These are phyloP conservation scores for Epichloe hybrida DNA, from an alignment of 2,329 filamentous ascomycete species.

Conservation along the genomic window DNA sequence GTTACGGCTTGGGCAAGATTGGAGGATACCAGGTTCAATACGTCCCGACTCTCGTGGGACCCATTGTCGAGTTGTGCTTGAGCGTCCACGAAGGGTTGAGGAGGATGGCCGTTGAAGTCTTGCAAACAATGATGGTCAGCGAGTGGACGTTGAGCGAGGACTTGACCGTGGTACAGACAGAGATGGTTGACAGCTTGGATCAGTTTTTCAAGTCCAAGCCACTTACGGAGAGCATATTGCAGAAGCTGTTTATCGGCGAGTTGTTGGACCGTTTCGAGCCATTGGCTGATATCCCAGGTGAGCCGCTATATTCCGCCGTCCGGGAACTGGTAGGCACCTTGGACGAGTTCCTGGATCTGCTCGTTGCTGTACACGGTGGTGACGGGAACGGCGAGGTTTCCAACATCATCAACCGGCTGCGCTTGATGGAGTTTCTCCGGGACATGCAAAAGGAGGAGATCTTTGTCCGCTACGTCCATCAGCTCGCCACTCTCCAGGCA, in stretches of 20 bases:
- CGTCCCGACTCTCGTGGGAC: slow-evolving; percentile 79
- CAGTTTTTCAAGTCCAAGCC: slow-evolving; percentile 79
- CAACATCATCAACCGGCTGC: slow-evolving; percentile 74
- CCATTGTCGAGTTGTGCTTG: slow-evolving; percentile 85
- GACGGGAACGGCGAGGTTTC: slow-evolving; percentile 62
- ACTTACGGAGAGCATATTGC: slow-evolving; percentile 74
- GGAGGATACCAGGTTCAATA: slow-evolving; percentile 98
- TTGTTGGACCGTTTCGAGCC: slow-evolving; percentile 68
- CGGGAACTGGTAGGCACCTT: slow-evolving; percentile 71
- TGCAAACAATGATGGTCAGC: slow-evolving; percentile 96
- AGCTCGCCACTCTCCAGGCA: slow-evolving; percentile 67
- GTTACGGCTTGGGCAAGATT: slow-evolving; percentile 70
- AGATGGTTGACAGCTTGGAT: slow-evolving; percentile 92
- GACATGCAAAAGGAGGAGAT: slow-evolving; percentile 97
- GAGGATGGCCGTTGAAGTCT: slow-evolving; percentile 77
- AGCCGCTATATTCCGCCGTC: slow-evolving; percentile 63
- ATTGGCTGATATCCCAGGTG: slow-evolving; percentile 50
- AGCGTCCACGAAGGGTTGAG: slow-evolving; percentile 89
- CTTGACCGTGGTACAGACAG: slow-evolving; percentile 78
- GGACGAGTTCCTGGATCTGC: slow-evolving; percentile 78
- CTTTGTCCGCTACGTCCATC: slow-evolving; percentile 90
- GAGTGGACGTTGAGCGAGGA: slow-evolving; percentile 96
- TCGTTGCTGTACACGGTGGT: slow-evolving; percentile 77
- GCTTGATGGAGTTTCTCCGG: slow-evolving; percentile 89
- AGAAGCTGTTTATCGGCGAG: slow-evolving; percentile 86